Evolutionary conservation across 768 basidiomycete species (phyloP).

Genomic region (Tricholoma hemisulphureum): DNA sequence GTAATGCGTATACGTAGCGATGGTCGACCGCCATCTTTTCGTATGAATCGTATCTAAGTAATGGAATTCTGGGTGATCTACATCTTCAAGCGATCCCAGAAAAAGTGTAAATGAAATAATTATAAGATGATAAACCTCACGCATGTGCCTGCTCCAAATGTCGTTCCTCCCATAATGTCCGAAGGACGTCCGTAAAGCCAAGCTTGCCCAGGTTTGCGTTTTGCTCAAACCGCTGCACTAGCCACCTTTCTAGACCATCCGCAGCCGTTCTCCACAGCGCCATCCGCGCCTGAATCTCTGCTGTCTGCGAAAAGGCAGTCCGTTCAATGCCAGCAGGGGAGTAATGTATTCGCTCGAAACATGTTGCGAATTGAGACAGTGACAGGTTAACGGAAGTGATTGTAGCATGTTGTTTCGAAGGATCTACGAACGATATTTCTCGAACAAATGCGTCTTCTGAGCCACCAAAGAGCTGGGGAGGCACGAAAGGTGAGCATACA

Average conservation of each 20-base stretch:
- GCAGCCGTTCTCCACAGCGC: constrained; percentile 78
- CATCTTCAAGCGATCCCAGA: neutral
- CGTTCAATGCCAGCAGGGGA: constrained; percentile 59
- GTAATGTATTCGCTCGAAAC: constrained; percentile 88
- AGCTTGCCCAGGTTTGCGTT: constrained; percentile 88
- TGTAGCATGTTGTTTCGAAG: constrained; percentile 72
- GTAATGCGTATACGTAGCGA: constrained; percentile 3
- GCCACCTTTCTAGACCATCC: constrained; percentile 80
- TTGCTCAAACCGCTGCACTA: constrained; percentile 85
- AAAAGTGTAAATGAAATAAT: constrained; percentile 5
- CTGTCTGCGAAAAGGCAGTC: constrained; percentile 85
- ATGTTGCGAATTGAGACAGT: constrained; percentile 91
- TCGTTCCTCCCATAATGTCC: constrained; percentile 73
- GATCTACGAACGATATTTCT: constrained; percentile 92
- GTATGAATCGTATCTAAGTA: constrained; percentile 18
- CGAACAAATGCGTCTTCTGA: constrained; percentile 94
- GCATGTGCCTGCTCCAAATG: constrained; percentile 33
- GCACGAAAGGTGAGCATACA: constrained; percentile 4
- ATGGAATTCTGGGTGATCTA: neutral
- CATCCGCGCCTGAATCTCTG: constrained; percentile 84
- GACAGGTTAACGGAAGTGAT: constrained; percentile 93
- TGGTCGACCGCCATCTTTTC: constrained; percentile 11
- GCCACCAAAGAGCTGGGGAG: constrained; percentile 83
- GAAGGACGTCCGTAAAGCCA: constrained; percentile 87
- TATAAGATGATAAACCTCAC: neutral